A percentile compares a stretch with the other conserved stretches of the same genome.
Conservation (phyloP, 176 grass and related monocot genomes). For the Saccharum officinarum region DNA sequence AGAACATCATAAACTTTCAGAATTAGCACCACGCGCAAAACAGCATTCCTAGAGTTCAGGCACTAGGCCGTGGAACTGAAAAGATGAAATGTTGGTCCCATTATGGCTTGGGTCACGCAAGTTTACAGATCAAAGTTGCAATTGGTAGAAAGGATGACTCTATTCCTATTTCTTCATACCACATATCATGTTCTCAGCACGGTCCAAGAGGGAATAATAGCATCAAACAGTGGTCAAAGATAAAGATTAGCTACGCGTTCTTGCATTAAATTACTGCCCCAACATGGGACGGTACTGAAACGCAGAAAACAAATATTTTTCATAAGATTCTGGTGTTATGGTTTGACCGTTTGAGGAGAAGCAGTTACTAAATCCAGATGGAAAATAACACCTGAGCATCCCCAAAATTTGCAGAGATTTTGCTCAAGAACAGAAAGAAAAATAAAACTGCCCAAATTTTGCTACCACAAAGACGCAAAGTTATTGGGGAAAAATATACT, state of each 20-base stretch:
- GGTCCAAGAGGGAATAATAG: not conserved
- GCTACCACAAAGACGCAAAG: not conserved
- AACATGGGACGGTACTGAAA: slow-evolving; percentile 14
- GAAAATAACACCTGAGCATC: not conserved
- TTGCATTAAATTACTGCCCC: slow-evolving; percentile 18
- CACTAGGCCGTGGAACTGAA: not conserved
- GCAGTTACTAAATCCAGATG: slow-evolving; percentile 3
- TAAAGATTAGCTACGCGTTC: not conserved
- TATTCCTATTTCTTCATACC: not conserved
- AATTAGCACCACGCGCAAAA: slow-evolving; percentile 21
- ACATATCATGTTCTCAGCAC: not conserved
- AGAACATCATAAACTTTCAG: slow-evolving; percentile 20
- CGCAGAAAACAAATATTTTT: not conserved
- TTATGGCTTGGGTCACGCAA: not conserved
- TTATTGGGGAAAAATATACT: slow-evolving; percentile 25
- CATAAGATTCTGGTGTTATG: not conserved
- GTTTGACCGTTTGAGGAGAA: slow-evolving; percentile 17
- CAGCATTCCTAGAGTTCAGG: not conserved
- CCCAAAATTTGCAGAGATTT: not conserved
- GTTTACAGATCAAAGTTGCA: slow-evolving; percentile 7
- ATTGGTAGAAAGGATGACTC: not conserved
- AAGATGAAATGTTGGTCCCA: not conserved
- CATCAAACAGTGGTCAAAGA: slow-evolving; percentile 36
- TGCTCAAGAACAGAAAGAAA: slow-evolving; percentile 10
- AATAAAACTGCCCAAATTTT: slow-evolving; percentile 21